Conservation (phyloP, 2,329 filamentous ascomycete genomes). For the Chalaropsis ovoidea region DNA sequence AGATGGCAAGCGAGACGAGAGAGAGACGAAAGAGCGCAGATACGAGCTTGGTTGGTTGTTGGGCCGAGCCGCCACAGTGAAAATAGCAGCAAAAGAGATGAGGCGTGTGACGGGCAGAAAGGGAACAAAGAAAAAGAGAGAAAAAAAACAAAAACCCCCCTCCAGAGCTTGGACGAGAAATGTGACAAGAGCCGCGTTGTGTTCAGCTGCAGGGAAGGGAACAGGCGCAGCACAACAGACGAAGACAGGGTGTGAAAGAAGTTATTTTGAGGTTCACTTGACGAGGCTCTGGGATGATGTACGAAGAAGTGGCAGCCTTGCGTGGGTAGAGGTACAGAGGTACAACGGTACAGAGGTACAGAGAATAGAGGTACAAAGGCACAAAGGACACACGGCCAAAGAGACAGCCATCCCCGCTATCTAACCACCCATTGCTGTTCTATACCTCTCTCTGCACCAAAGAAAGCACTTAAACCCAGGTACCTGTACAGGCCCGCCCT, state of each 20-base stretch:
- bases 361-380: too few relatives aligned
- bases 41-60: neutral
- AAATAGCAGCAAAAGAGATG: constrained; percentile 3
- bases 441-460: neutral
- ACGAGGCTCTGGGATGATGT: constrained; percentile 7
- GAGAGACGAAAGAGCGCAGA: neutral
- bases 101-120: neutral
- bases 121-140: neutral
- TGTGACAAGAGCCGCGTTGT: neutral
- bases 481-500: neutral
- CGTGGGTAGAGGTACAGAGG: neutral
- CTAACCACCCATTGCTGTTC: too few relatives aligned
- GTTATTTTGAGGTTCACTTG: neutral
- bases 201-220: neutral
- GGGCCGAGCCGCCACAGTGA: neutral
- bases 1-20: neutral
- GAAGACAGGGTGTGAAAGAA: neutral
- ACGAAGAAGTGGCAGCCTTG: neutral
- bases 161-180: too few relatives aligned
- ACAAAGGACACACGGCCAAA: too few relatives aligned
- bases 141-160: neutral
- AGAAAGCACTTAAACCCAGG: neutral
- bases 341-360: too few relatives aligned
- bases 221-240: constrained; percentile 1
- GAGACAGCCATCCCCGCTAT: too few relatives aligned